A percentile compares a stretch with the other conserved stretches of the same genome.
These are phyloP conservation scores for Penicillium sp. DNA, from an alignment of 2,329 filamentous ascomycete genomes.

Conservation along the genomic window DNA sequence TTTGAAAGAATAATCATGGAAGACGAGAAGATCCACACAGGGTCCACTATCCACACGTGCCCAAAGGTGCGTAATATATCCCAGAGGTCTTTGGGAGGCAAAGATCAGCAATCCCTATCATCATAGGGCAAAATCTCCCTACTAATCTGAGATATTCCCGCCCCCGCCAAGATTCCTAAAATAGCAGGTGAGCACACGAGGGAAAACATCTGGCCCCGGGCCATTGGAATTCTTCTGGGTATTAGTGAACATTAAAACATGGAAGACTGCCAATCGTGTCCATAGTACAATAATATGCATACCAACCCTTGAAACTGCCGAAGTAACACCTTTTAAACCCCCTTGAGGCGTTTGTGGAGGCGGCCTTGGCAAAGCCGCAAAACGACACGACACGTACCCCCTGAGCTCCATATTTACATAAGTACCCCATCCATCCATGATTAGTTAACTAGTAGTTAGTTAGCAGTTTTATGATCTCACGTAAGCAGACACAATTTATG, in stretches of 20 bases:
- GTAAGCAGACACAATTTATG: not conserved
- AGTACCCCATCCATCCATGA: no score
- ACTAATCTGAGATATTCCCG: not conserved
- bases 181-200: constrained; percentile 1
- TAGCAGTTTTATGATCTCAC: not conserved
- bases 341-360: not conserved
- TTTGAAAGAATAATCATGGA: not conserved
- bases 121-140: not conserved
- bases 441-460: no score
- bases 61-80: not conserved
- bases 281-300: not conserved
- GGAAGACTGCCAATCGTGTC: not conserved
- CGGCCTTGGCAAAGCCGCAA: not conserved
- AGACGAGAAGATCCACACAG: not conserved
- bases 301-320: not conserved
- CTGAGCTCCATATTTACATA: not conserved
- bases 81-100: not conserved
- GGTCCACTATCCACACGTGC: not conserved
- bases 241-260: not conserved
- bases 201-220: no score
- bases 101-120: not conserved
- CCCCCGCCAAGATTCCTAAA: not conserved
- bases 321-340: not conserved
- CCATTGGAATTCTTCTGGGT: not conserved
- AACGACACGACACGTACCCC: not conserved